Percentiles rank a stretch among this genome's conserved stretches.
Evolutionary conservation across 1,139 yeast species (phyloP).

Genomic region (Diutina catenulata): DNA sequence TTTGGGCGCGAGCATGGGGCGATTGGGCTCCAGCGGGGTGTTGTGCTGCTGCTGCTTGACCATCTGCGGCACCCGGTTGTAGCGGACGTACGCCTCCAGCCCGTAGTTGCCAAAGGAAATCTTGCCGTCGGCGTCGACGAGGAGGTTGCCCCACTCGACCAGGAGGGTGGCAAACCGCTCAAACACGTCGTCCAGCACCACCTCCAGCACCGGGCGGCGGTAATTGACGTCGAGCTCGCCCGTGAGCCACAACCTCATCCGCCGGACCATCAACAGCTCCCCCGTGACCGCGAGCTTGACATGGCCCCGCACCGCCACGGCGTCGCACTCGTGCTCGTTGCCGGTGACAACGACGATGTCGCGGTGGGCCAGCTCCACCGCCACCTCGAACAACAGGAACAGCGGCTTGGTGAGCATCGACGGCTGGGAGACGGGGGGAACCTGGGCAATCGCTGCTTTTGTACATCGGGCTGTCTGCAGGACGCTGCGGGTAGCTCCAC

Average conservation of each 20-base stretch:
- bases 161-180: background rate
- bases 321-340: slow-evolving; percentile 3
- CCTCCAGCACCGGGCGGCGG: background rate
- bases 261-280: background rate
- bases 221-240: background rate
- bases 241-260: background rate
- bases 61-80: background rate
- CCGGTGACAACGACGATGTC: background rate
- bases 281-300: slow-evolving; percentile 3
- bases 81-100: background rate
- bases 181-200: background rate
- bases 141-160: slow-evolving; percentile 2
- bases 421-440: background rate
- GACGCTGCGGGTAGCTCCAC: too few species aligned
- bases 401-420: background rate
- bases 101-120: slow-evolving; percentile 4
- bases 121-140: background rate
- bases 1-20: background rate
- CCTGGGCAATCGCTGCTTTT: too few species aligned
- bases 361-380: background rate
- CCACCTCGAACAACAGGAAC: slow-evolving; percentile 3
- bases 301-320: background rate
- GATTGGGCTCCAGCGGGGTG: background rate
- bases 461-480: too few species aligned
- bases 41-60: background rate